Evolutionary conservation across 805 yeast genomes (phyloP).

Genomic region (Clavispora carvajalis): DNA sequence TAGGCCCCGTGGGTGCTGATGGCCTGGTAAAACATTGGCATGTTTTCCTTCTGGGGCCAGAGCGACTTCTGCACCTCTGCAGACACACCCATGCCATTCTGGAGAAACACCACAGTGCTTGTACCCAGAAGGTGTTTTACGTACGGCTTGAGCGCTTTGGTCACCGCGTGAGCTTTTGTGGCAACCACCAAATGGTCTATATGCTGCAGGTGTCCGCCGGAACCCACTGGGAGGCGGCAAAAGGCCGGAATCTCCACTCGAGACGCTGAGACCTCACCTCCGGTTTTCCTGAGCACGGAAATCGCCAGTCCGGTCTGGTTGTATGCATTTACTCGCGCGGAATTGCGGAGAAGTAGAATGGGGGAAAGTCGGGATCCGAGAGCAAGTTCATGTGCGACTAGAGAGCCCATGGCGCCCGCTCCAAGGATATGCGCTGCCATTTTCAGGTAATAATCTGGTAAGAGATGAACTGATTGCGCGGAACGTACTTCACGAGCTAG

Average conservation of each 20-base stretch:
- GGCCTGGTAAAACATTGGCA: slow-evolving; percentile 68
- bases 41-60: slow-evolving; percentile 43
- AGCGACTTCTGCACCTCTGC: slow-evolving; percentile 44
- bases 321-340: slow-evolving; percentile 38
- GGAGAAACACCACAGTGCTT: slow-evolving; percentile 65
- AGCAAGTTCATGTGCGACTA: slow-evolving; percentile 43
- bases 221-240: slow-evolving; percentile 13
- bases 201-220: slow-evolving; percentile 3
- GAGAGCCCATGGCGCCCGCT: slow-evolving; percentile 49
- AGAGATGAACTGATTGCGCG: too few relatives aligned
- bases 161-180: slow-evolving; percentile 76
- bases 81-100: slow-evolving; percentile 77
- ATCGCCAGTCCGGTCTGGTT: slow-evolving; percentile 35
- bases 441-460: too few relatives aligned
- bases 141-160: slow-evolving; percentile 54
- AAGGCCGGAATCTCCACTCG: slow-evolving; percentile 21
- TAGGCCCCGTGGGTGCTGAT: slow-evolving; percentile 82
- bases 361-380: slow-evolving; percentile 37
- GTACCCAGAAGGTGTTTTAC: slow-evolving; percentile 41
- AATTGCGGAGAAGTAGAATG: slow-evolving; percentile 29
- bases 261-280: slow-evolving; percentile 9
- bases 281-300: slow-evolving; percentile 20
- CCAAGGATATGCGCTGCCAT: slow-evolving; percentile 34
- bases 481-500: too few relatives aligned
- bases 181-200: slow-evolving; percentile 63